Base-by-base conservation (phyloP, 2,329 filamentous ascomycete species). In the Nigrospora osmanthi region DNA sequence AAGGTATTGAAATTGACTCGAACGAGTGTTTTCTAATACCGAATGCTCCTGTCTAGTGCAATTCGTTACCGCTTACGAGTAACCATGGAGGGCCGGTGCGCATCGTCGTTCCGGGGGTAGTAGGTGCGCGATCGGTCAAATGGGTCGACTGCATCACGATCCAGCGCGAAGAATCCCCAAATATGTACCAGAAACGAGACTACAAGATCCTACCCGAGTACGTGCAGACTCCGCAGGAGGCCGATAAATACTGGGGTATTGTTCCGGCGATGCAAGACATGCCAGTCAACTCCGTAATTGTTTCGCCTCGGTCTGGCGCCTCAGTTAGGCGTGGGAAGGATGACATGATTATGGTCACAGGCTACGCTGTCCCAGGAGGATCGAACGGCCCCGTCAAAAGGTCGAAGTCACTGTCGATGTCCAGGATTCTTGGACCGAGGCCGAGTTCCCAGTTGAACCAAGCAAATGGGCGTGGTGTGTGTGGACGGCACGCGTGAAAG, bases 161-260 rank as follows among this genome's bases (percentile, higher is more conserved):
- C 3, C 71, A 75, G 49, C 58, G 63, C 41, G 49, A 62, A 40
- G 75, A 80, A 52, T 75, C 69, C 17, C 58, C 61, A 5, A 80
- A 77, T 51, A 70, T 73, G 56, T 81, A 81, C 54, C 75, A 79
- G 59, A 71, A 73, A 46, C 68, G 65, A 40, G 78, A 81, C 58
- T 81, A 81, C 63, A 81, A 80, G 56, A 66, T 78, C 30, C 61
- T 81, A 7, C 76, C 76, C 1, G 72, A 71, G 0, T 66, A 76
- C 33, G 74, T 68, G 0, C 62, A 66, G 11, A 69, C 67, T 42
- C 64, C 61, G 41, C 67, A 73, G 41, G 65, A 68, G 14, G 77
- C 77, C 3, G 67, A 72, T 49, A 59, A 65, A 37, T 80, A 69
- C 56, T 81, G 77, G 77, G 56, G 62, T 17, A 63, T 58, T 14